Evolutionary conservation across 305 asterid species (phyloP).

Genomic region (Solanum hybrid): DNA sequence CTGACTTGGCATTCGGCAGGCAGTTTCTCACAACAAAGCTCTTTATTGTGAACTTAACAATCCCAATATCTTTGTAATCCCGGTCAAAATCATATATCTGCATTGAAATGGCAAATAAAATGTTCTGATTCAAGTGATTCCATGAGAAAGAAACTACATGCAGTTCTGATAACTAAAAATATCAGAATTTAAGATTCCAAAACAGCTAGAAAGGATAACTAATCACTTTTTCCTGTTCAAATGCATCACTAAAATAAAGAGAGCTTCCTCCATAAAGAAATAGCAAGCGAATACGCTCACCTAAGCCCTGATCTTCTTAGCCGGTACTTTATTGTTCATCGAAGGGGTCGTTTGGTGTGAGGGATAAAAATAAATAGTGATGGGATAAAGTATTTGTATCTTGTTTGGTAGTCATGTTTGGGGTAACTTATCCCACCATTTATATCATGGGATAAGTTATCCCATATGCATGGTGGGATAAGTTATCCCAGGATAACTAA

Average conservation of each 20-base stretch:
- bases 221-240: neutral
- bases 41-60: constrained; percentile 91
- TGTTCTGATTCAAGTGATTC: neutral
- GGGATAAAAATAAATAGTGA: too few relatives aligned
- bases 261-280: neutral
- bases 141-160: neutral
- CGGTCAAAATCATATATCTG: constrained; percentile 99
- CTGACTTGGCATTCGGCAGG: constrained; percentile 87
- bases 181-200: neutral
- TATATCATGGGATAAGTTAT: too few relatives aligned
- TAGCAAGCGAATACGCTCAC: neutral
- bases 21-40: constrained; percentile 88
- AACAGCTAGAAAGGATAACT: neutral
- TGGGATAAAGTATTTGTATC: too few relatives aligned
- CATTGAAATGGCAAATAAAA: constrained; percentile 26
- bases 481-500: too few relatives aligned
- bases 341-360: too few relatives aligned
- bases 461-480: too few relatives aligned
- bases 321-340: neutral
- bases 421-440: too few relatives aligned
- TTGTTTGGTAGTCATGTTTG: too few relatives aligned
- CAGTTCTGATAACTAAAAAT: neutral
- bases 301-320: neutral
- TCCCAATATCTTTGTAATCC: constrained; percentile 95
- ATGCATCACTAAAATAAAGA: neutral